Evolutionary conservation across 2,329 filamentous ascomycete species (phyloP).

Genomic region (Botrytis tulipae): DNA sequence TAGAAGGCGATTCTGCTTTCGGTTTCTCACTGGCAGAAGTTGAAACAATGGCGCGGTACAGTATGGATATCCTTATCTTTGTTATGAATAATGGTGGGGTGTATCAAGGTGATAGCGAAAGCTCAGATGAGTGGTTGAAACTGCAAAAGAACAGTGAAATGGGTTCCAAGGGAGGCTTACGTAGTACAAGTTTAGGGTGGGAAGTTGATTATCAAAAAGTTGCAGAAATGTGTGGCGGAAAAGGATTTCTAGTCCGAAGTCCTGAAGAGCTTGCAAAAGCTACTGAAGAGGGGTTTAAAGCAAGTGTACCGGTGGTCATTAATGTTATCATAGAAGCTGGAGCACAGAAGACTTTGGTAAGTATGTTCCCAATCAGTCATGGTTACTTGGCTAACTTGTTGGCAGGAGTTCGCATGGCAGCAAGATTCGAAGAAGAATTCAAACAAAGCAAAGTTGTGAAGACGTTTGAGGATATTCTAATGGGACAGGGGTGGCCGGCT

Average conservation of each 20-base stretch:
- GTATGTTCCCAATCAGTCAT: slow-evolving; percentile 12
- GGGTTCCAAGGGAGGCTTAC: slow-evolving; percentile 41
- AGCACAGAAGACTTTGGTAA: slow-evolving; percentile 43
- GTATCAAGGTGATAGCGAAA: slow-evolving; percentile 45
- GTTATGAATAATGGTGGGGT: slow-evolving; percentile 56
- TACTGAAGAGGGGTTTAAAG: slow-evolving; percentile 50
- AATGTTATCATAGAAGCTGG: slow-evolving; percentile 56
- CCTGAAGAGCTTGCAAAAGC: slow-evolving; percentile 51
- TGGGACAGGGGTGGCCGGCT: background rate
- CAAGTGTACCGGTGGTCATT: slow-evolving; percentile 49
- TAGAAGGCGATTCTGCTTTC: slow-evolving; percentile 56
- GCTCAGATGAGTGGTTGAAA: slow-evolving; percentile 45
- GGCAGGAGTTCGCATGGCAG: slow-evolving; percentile 38
- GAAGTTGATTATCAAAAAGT: slow-evolving; percentile 56
- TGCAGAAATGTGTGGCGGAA: slow-evolving; percentile 53
- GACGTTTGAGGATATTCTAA: background rate
- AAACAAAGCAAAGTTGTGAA: slow-evolving; percentile 24
- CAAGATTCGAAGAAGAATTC: slow-evolving; percentile 35
- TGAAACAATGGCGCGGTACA: slow-evolving; percentile 54
- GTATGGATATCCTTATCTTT: slow-evolving; percentile 54
- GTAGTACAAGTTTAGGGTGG: slow-evolving; percentile 51
- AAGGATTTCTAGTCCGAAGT: slow-evolving; percentile 50
- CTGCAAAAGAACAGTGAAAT: slow-evolving; percentile 43
- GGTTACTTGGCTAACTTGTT: slow-evolving; percentile 13
- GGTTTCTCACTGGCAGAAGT: slow-evolving; percentile 55